A percentile compares a stretch with the other conserved stretches of the same genome.
Evolutionary conservation across 768 basidiomycete genomes (phyloP).

Genomic region (Amanita pseudoporphyria): DNA sequence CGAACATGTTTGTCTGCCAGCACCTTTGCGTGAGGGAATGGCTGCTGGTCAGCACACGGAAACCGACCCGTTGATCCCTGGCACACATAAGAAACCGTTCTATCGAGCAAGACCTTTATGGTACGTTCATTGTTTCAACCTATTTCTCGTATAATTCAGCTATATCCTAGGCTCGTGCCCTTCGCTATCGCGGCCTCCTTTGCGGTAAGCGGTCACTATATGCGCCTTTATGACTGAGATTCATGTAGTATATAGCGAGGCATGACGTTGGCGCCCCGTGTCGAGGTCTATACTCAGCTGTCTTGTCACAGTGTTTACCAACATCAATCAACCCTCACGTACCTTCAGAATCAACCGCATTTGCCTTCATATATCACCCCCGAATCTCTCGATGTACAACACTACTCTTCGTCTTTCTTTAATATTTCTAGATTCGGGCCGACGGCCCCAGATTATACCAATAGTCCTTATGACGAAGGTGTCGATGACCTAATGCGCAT

Average conservation of each 20-base stretch:
- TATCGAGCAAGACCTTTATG: slow-evolving; percentile 44
- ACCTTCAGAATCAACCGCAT: neutral
- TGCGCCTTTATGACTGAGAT: slow-evolving; percentile 3
- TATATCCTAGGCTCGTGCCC: slow-evolving; percentile 59
- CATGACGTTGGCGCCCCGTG: slow-evolving; percentile 74
- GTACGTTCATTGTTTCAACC: slow-evolving; percentile 15
- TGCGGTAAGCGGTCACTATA: slow-evolving; percentile 37
- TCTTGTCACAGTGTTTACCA: slow-evolving; percentile 52
- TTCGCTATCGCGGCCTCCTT: slow-evolving; percentile 60
- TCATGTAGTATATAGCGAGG: slow-evolving; percentile 45
- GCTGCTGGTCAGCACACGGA: slow-evolving; percentile 11
- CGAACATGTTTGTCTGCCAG: neutral
- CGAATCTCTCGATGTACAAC: slow-evolving; percentile 1
- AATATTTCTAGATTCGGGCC: neutral
- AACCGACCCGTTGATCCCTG: slow-evolving; percentile 14
- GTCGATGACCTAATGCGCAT: slow-evolving; percentile 25
- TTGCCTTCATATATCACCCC: neutral
- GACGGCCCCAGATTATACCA: slow-evolving; percentile 6
- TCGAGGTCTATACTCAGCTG: slow-evolving; percentile 73
- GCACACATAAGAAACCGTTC: slow-evolving; percentile 32
- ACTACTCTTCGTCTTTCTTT: neutral
- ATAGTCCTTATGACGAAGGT: slow-evolving; percentile 9
- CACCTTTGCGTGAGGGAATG: neutral
- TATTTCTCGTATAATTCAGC: slow-evolving; percentile 4
- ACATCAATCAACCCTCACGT: slow-evolving; percentile 26